A percentile compares a stretch with the other conserved stretches of the same genome.
Evolutionary conservation across 352 stramenopile species (phyloP).

Genomic region (Peronospora belbahrii): DNA sequence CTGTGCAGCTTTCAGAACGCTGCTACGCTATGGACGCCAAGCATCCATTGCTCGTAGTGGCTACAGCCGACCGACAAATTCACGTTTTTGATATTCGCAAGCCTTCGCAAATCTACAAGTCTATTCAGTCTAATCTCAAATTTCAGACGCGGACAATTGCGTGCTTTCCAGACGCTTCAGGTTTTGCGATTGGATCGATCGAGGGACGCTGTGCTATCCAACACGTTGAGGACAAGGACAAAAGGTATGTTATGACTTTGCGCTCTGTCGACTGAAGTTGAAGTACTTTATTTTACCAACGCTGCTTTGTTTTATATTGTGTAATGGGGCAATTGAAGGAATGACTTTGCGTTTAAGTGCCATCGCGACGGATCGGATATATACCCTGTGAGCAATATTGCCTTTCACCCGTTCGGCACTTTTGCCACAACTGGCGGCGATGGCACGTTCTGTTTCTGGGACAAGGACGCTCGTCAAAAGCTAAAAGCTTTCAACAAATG

Average conservation of each 20-base stretch:
- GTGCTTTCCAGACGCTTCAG: conserved; percentile 83
- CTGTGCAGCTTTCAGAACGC: conserved; percentile 89
- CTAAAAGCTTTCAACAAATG: conserved; percentile 88
- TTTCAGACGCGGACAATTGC: conserved; percentile 84
- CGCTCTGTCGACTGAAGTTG: not conserved
- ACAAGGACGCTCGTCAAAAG: conserved; percentile 96
- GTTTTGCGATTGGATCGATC: conserved; percentile 87
- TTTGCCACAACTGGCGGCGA: conserved; percentile 94
- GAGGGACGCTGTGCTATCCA: conserved; percentile 89
- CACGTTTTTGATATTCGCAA: conserved; percentile 85
- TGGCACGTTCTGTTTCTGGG: conserved; percentile 96
- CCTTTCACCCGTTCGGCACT: conserved; percentile 91
- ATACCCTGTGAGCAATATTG: conserved; percentile 87
- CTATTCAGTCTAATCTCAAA: conserved; percentile 79
- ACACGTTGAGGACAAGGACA: conserved; percentile 81
- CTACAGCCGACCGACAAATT: conserved; percentile 86
- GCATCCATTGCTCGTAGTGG: conserved; percentile 90
- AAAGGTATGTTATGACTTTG: conserved; percentile 23
- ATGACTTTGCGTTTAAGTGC: conserved; percentile 90
- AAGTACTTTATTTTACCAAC: conserved; percentile 1
- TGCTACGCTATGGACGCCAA: conserved; percentile 93
- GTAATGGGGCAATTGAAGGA: conserved; percentile 17
- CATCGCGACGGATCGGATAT: conserved; percentile 85
- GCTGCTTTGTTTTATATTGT: not conserved
- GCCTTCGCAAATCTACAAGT: conserved; percentile 83